Base-by-base conservation (phyloP, 176 grass and related monocot genomes). In the Lolium multiflorum region DNA sequence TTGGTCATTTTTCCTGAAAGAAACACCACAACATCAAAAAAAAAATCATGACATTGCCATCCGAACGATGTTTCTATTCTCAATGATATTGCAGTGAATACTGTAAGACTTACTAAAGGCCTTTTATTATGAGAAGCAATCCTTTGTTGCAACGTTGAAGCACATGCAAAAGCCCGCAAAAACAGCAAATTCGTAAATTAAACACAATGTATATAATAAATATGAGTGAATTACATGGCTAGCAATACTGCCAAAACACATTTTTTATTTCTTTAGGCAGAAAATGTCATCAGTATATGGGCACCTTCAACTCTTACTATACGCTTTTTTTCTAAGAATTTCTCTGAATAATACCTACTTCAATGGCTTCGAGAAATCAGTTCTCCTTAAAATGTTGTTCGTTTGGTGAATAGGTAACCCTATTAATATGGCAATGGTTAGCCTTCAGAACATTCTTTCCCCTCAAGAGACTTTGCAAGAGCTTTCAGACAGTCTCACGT, bases 341-440 rank as follows among this genome's bases (percentile, higher is more conserved):
- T 21, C 20, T 48, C 64, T 79, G 21, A 18, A 80, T 28, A 51
- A 43, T 64, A 7, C 13, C 58, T 62, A 48, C 41, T 68, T 50
- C 17, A 81, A 11, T 81, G n/a, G 25, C 21, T 11, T 47, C 9
- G 39, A 62, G 39, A 81, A 81, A 81, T 52, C 46, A 81, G 11
- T 21, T 8, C 31, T 70, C n/a, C 49, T 71, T 9, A 71, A 82
- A 22, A 82, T 71, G 20, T 37, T 67, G 17, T 57, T 25, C 37
- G 10, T 71, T 17, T 83, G n/a, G n/a, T 56, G 14, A 17, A 77
- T 80, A 98, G 95, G 95, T 77, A 88, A 95, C 79, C 95, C 95
- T 47, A 24, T 98, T 74, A 95, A 95, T 83, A 93, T 92, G 91
- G 91, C 95, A 61, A 82, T 91, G 61, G 85, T 82, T 65, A 86